phyloP scores from a whole-genome alignment of 257 asterid species.

The Echium plantagineum region DNA sequence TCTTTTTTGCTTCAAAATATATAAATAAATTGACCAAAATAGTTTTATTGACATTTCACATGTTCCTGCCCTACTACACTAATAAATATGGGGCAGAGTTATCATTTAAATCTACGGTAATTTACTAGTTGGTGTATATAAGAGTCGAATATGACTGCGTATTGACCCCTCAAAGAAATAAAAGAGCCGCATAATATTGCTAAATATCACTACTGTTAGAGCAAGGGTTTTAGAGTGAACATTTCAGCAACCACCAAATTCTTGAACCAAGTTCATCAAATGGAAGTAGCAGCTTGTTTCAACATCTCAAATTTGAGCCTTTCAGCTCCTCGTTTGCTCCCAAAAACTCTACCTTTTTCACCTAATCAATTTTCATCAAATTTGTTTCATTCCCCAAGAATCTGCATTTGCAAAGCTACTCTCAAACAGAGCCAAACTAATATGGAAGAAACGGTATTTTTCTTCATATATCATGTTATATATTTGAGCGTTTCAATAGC shows the following conservation, averaged over 20 bases:
- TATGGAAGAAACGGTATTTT: conserved; percentile 20
- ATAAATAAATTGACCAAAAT: no score
- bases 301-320: conserved; percentile 11
- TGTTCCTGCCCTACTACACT: no score
- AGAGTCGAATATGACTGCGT: no score
- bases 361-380: conserved; percentile 9
- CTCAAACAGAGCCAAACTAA: conserved; percentile 15
- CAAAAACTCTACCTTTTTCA: conserved; percentile 11
- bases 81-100: no score
- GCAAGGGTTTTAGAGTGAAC: not conserved
- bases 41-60: no score
- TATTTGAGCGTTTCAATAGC: no score
- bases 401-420: conserved; percentile 22
- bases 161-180: no score
- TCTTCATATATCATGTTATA: not conserved
- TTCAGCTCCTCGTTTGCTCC: conserved; percentile 13
- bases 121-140: no score
- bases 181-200: no score
- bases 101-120: no score
- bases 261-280: not conserved
- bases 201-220: not conserved
- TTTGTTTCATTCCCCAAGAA: conserved; percentile 16
- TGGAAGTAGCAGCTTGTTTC: conserved; percentile 32
- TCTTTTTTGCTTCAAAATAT: no score
- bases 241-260: no score